Evolutionary conservation across 805 yeast genomes (phyloP).

Genomic region (Starmerella ratchasimensis): DNA sequence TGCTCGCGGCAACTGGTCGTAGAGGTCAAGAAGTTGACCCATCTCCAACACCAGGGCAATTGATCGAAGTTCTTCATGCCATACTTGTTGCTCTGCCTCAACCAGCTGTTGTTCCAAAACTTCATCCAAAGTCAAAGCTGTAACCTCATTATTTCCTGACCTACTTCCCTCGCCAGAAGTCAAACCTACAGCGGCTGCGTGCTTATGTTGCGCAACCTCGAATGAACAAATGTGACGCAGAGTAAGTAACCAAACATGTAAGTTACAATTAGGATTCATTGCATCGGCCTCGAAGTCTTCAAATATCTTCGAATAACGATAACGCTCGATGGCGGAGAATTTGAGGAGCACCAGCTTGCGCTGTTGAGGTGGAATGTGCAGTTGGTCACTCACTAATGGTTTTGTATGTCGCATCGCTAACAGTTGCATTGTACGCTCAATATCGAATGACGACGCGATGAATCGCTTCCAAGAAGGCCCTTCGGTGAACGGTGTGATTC

Average conservation of each 20-base stretch:
- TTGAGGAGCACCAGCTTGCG: slow-evolving; percentile 57
- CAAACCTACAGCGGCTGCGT: not conserved
- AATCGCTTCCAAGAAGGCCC: slow-evolving; percentile 32
- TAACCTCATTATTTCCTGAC: slow-evolving; percentile 4
- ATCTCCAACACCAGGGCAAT: slow-evolving; percentile 35
- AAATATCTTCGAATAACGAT: slow-evolving; percentile 56
- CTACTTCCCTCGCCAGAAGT: not conserved
- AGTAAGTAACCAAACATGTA: slow-evolving; percentile 47
- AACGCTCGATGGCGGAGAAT: slow-evolving; percentile 72
- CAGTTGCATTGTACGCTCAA: slow-evolving; percentile 38
- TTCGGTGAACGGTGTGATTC: slow-evolving; percentile 50
- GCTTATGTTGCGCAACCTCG: slow-evolving; percentile 28
- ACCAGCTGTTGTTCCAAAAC: slow-evolving; percentile 54
- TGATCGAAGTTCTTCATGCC: slow-evolving; percentile 5
- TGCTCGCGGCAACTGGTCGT: slow-evolving; percentile 40
- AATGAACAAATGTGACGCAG: slow-evolving; percentile 76
- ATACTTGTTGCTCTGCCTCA: slow-evolving; percentile 35
- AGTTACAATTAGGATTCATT: slow-evolving; percentile 32
- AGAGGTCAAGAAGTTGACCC: slow-evolving; percentile 58
- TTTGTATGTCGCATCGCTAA: slow-evolving; percentile 72
- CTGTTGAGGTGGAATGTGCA: slow-evolving; percentile 64
- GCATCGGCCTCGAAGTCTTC: slow-evolving; percentile 42
- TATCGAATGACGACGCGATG: slow-evolving; percentile 30
- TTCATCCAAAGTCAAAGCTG: slow-evolving; percentile 44
- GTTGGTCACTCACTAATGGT: slow-evolving; percentile 63